A percentile compares a stretch with the other conserved stretches of the same genome.
Conservation (phyloP, 2,329 filamentous ascomycete genomes). For the Fusarium coicis region DNA sequence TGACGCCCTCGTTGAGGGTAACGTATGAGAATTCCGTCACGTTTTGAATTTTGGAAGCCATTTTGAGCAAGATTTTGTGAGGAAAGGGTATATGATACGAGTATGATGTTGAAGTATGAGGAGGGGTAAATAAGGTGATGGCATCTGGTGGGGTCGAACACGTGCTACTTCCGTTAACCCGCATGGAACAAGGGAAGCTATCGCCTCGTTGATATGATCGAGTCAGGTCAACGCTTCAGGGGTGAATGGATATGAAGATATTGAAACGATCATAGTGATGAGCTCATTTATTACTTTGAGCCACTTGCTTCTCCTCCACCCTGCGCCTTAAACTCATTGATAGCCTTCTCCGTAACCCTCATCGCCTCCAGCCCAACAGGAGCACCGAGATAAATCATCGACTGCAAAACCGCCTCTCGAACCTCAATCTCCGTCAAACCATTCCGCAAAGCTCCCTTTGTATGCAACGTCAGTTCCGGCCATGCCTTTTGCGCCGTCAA, state of each 20-base stretch:
- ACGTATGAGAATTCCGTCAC: conserved; percentile 41
- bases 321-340: conserved; percentile 6
- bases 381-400: conserved; percentile 33
- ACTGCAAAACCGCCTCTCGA: conserved; percentile 28
- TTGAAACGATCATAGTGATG: no score
- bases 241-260: neutral
- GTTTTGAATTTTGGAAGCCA: conserved; percentile 31
- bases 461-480: conserved; percentile 29
- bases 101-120: neutral
- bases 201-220: neutral
- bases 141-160: conserved; percentile 16
- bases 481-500: conserved; percentile 30
- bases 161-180: conserved; percentile 35
- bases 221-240: neutral
- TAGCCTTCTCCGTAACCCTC: conserved; percentile 32
- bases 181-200: conserved; percentile 27
- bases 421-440: conserved; percentile 34
- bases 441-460: conserved; percentile 27
- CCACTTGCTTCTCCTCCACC: neutral
- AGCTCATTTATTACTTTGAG: neutral
- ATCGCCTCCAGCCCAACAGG: conserved; percentile 32
- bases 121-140: conserved; percentile 27
- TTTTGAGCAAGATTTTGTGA: neutral
- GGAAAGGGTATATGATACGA: neutral
- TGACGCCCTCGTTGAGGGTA: conserved; percentile 26